Evolutionary conservation across 148 eudicot species (phyloP), one percentile per base, ranked within the genome.

Genomic region (Spergularia marina): DNA sequence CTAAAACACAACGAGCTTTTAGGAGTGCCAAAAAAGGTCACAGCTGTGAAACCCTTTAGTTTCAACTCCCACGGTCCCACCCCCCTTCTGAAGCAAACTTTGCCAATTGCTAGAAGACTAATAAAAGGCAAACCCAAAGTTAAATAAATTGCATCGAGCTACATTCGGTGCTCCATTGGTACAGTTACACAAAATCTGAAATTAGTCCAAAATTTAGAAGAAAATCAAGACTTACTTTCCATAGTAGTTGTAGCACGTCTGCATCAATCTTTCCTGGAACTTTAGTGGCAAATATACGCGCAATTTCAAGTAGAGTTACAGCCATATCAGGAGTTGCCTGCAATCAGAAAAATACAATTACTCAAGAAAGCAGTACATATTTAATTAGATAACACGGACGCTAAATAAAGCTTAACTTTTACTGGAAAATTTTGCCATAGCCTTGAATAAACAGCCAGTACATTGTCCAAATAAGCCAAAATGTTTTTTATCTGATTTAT

Each of bases 321-420:
- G 99, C 99, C 99, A 95, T 90, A 80, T 87, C 99, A 77, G 99
- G 99, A 70, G 96, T 92, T 76, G 99, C 99, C 98, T 95, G 80
- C 52, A 73, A 69, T 54, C 72, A 68, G 9, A 65, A 58, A 72
- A 56, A 53, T 44, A 79, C 25, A 54, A 54, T 51, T 63, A 75
- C 60, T 59, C 63, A 41, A 5, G 8, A 66, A 64, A 51, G 53
- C 21, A 74, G 72, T 53, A 56, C 61, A 69, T 23, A 21, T 14
- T 18, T 51, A 20, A 36, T 12, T 47, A 52, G 53, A 74, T 39
- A 17, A 53, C 36, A 44, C 8, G 7, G 49, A 44, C 49, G 10
- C 49, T n/a, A 39, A 16, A 30, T n/a, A 55, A 17, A 36, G 39
- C 17, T 16, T 0, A 53, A 53, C 4, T 53, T 20, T 51, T 52